phyloP scores from a whole-genome alignment of 345 rosid genomes.

The Pelargonium nanum region DNA sequence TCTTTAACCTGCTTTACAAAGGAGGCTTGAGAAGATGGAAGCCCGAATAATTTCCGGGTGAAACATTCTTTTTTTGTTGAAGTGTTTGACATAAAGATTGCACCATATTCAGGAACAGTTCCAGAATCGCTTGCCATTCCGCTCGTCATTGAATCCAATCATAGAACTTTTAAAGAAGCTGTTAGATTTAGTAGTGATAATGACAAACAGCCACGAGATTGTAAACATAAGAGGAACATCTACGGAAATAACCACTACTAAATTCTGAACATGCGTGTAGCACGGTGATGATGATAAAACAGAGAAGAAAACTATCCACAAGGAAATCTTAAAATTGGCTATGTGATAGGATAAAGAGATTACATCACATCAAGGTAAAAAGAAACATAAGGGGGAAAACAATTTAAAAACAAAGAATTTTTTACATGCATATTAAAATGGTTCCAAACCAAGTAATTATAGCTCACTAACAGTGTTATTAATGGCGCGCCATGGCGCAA shows the following conservation, averaged over 20 bases:
- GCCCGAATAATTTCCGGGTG: conserved; percentile 36
- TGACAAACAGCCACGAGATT: not conserved
- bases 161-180: not conserved
- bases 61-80: conserved; percentile 39
- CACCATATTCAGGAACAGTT: conserved; percentile 38
- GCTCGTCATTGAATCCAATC: conserved; percentile 14
- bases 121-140: conserved; percentile 24
- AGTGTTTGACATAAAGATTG: conserved; percentile 52
- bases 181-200: not conserved
- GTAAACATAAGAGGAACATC: not conserved
- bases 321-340: too few species aligned
- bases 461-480: too few species aligned
- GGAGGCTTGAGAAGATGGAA: conserved; percentile 26
- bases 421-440: too few species aligned
- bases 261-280: too few species aligned
- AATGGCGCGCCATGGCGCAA: too few species aligned
- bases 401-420: too few species aligned
- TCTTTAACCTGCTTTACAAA: conserved; percentile 49
- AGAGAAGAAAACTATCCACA: too few species aligned
- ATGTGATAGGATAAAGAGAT: too few species aligned
- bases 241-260: not conserved
- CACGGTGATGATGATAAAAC: too few species aligned
- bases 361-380: too few species aligned
- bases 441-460: too few species aligned
- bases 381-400: too few species aligned